Percentiles rank a stretch among this genome's conserved stretches.
phyloP scores from a whole-genome alignment of 257 asterid species.

The Catharanthus roseus region DNA sequence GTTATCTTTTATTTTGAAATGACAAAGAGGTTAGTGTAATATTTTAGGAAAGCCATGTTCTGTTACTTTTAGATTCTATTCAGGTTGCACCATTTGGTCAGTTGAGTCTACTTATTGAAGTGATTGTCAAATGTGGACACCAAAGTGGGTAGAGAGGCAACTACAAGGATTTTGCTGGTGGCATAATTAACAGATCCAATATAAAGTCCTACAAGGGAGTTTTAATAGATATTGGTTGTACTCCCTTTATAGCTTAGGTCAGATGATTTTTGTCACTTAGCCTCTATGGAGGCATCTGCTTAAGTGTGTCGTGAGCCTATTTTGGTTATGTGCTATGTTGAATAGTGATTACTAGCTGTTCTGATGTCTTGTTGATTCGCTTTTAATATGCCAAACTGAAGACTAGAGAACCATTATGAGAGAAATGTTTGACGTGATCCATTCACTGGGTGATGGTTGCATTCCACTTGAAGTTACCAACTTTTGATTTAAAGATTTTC shows the following conservation, averaged over 20 bases:
- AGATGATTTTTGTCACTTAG: neutral
- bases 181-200: neutral
- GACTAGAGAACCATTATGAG: neutral
- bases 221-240: neutral
- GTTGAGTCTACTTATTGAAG: neutral
- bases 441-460: neutral
- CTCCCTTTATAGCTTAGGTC: neutral
- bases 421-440: neutral
- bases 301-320: neutral
- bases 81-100: neutral
- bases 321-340: neutral
- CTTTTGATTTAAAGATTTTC: neutral
- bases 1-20: neutral
- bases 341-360: neutral
- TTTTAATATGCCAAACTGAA: neutral
- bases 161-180: neutral
- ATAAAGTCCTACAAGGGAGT: neutral
- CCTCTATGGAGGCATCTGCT: neutral
- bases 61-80: neutral
- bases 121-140: neutral
- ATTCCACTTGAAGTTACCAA: neutral
- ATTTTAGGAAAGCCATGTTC: neutral
- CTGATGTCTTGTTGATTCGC: neutral
- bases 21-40: too few species aligned
- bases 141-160: neutral